phyloP scores from a whole-genome alignment of 148 eudicot genomes.

The Agrostemma githago region DNA sequence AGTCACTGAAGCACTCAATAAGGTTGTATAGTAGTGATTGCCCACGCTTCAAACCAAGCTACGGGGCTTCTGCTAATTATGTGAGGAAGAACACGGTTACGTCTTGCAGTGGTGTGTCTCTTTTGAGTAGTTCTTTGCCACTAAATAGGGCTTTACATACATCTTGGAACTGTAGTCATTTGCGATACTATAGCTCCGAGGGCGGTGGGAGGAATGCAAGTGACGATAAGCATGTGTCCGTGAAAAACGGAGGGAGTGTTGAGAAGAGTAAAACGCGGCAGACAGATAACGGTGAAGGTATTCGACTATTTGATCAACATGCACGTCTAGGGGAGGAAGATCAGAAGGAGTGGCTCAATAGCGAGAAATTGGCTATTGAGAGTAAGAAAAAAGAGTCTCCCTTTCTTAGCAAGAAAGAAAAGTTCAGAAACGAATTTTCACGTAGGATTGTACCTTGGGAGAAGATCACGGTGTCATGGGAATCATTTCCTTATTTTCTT shows the following conservation, averaged over 20 bases:
- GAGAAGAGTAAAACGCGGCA: conserved; percentile 36
- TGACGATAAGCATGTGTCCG: conserved; percentile 52
- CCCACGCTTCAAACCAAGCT: conserved; percentile 22
- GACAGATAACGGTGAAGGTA: conserved; percentile 31
- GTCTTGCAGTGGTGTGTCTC: conserved; percentile 22
- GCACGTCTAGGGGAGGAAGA: conserved; percentile 85
- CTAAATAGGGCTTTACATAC: conserved; percentile 31
- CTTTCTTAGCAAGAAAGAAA: conserved; percentile 65
- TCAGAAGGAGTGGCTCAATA: conserved; percentile 88
- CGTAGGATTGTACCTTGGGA: conserved; percentile 94
- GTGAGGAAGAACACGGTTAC: conserved; percentile 32
- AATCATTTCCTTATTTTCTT: conserved; percentile 80
- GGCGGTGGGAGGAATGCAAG: conserved; percentile 82
- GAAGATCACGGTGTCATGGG: conserved; percentile 88
- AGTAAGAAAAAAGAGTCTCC: conserved; percentile 82
- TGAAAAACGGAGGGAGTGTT: conserved; percentile 36
- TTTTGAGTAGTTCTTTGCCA: conserved; percentile 20
- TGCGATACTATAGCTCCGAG: conserved; percentile 67
- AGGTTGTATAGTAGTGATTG: conserved; percentile 30
- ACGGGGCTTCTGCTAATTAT: conserved; percentile 32
- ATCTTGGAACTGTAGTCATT: conserved; percentile 27
- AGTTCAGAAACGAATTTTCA: conserved; percentile 75
- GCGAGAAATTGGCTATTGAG: conserved; percentile 78
- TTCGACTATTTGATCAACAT: conserved; percentile 55
- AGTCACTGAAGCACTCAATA: conserved; percentile 33